Evolutionary conservation across 2,329 filamentous ascomycete species (phyloP), one percentile per base, ranked within the genome.

Genomic region (Fusarium sp.): DNA sequence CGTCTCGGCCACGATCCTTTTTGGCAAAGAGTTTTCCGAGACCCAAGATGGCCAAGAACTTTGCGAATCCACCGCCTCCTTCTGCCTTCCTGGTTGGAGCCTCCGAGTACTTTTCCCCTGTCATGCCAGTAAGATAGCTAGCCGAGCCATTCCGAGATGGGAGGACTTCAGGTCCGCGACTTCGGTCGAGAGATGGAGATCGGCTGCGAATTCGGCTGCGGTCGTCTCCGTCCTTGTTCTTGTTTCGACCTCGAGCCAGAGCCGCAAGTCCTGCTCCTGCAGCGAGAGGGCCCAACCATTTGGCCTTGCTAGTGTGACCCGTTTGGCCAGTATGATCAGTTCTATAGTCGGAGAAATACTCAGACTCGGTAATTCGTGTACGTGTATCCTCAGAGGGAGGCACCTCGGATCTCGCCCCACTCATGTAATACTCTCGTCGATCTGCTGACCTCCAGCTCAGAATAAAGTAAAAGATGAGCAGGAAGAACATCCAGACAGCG

Each of bases 401-500:
- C 56, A 89, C 68, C 32, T 87, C 86, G 37, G 91, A 91, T 60
- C 91, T 89, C 37, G 89, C 76, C 13, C 89, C 90, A 64, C 88
- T 85, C 74, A 89, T 85, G 76, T 90, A 89, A 50, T 90, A 86
- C 74, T 88, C 84, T 79, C 85, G 79, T 80, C 88, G 76, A 79
- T 89, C 83, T 84, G 91, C 83, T 84, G 92, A 82, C 54, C 90
- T 87, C 82, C 94, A 97, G 74, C 92, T 93, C 37, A 98, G 86
- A 65, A 96, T 86, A 78, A 98, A 97, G 83, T 95, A 98, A 16
- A 91, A 74, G 2, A 95, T 78, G 18, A 98, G 76, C 37, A 98
- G 85, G 20, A 93, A 87, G 32, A 91, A 90, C 81, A 93, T 92
- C 87, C 93, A 96, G 1, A 98, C 73, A 0, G 95, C 89, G 79